Percentiles rank a stretch among this genome's conserved stretches.
phyloP scores from a whole-genome alignment of 2,329 filamentous ascomycete genomes.

The Fusarium secorum region DNA sequence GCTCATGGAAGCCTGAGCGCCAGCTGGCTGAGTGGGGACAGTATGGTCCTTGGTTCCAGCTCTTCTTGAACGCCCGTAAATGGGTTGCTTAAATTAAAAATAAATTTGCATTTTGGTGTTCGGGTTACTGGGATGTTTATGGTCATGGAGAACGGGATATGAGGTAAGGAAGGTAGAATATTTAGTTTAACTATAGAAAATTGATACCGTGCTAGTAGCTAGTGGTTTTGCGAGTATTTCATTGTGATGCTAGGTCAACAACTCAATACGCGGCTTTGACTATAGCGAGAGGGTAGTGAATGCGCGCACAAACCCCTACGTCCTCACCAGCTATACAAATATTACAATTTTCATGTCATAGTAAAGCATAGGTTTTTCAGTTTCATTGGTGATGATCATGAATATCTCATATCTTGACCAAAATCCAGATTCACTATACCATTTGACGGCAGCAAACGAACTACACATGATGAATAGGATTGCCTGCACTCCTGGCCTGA shows the following conservation, averaged over 20 bases:
- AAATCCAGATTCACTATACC: neutral
- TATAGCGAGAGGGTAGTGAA: neutral
- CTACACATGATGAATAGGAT: neutral
- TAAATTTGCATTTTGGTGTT: constrained; percentile 27
- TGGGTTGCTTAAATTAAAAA: constrained; percentile 73
- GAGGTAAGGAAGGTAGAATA: constrained; percentile 10
- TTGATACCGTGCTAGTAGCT: neutral
- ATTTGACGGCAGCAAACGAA: neutral
- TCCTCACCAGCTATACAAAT: neutral
- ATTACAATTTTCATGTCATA: neutral
- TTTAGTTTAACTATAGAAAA: constrained; percentile 11
- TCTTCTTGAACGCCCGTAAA: constrained; percentile 86
- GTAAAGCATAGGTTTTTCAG: neutral
- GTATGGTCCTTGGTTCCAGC: constrained; percentile 82
- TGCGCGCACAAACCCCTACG: neutral
- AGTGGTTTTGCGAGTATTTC: neutral
- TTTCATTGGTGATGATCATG: neutral
- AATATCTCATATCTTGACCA: neutral
- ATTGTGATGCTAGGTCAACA: neutral
- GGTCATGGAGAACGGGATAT: constrained; percentile 3
- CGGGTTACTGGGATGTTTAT: constrained; percentile 15
- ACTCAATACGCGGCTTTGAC: neutral
- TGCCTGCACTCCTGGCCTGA: neutral
- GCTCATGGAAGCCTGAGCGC: constrained; percentile 72
- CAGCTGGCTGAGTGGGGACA: constrained; percentile 75